Evolutionary conservation across 1,139 yeast genomes (phyloP), one percentile per base, ranked within the genome.

Genomic region (Citeromyces siamensis): DNA sequence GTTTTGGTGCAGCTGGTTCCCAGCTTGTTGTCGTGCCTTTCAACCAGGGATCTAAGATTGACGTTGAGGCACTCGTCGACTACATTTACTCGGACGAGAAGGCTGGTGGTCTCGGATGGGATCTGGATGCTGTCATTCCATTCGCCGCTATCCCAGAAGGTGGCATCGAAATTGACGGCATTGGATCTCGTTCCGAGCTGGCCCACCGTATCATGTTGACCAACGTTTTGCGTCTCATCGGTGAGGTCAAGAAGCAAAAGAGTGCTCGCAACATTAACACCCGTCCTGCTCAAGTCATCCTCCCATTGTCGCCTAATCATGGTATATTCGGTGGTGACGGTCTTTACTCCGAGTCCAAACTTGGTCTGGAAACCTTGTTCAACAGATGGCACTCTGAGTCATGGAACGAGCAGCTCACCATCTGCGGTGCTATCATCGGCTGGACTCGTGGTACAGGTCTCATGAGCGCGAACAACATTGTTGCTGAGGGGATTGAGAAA

Each of bases 361-460:
- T 90, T 44, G 84, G 94, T 36, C 71, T 90, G 51, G 98, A 90
- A 67, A 88, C 97, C 27, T 68, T 90, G 58, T 85, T 90, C 75
- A 88, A 88, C 80, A 83, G 96, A 72, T 90, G 98, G 98, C 73
- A 80, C 62, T 88, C 97, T 37, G 98, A 90, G 70, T 84, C 88
- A 44, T 90, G 98, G 98, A 79, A 80, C 38, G 68, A 83, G 48
- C 93, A 84, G 68, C 78, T 90, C 64, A 90, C 97, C 44, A 70
- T 90, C 45, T 88, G 97, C 63, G 98, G 98, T 70, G 96, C 97
- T 38, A 75, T 90, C 47, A 90, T 90, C 61, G 98, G 98, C 58
- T 90, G 98, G 98, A 90, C 98, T 45, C 85, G 98, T 74, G 98
- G 98, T 63, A 90, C 98, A 44, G 98, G 98, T 57, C 78, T 90